Conservation (phyloP, 2,329 filamentous ascomycete genomes). For the Cladosporium sp. region DNA sequence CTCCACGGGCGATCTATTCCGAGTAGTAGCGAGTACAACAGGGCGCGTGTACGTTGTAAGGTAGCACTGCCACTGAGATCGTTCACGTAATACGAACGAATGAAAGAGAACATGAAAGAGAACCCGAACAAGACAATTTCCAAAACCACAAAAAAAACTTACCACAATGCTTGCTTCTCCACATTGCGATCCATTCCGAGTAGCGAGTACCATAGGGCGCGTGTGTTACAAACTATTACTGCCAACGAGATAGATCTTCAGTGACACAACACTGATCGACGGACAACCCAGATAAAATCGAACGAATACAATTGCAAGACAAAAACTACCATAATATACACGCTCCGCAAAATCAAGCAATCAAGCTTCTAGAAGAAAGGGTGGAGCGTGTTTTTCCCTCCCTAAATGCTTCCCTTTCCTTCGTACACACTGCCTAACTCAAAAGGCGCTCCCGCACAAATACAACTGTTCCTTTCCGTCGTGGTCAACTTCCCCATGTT, state of each 20-base stretch:
- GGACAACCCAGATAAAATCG: too few relatives aligned
- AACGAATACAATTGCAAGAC: background rate
- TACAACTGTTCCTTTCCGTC: constrained; percentile 4
- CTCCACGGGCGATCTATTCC: background rate
- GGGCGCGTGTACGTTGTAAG: background rate
- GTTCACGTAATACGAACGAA: background rate
- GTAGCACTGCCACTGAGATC: background rate
- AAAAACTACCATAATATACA: constrained; percentile 9
- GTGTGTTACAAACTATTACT: too few relatives aligned
- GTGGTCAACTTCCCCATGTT: background rate
- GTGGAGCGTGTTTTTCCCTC: background rate
- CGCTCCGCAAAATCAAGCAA: background rate
- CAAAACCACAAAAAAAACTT: too few relatives aligned
- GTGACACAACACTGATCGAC: too few relatives aligned
- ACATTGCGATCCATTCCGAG: too few relatives aligned
- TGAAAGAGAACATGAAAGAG: background rate
- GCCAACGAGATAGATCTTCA: too few relatives aligned
- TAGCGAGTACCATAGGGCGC: too few relatives aligned
- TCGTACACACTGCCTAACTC: background rate
- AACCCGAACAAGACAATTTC: too few relatives aligned
- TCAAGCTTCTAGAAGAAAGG: background rate
- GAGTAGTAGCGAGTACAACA: background rate
- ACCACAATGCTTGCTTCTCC: too few relatives aligned
- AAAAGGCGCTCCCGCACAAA: background rate
- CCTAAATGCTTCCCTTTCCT: background rate